phyloP scores from a whole-genome alignment of 192 early-diverging fungal genomes.

The Lobosporangium transversale region DNA sequence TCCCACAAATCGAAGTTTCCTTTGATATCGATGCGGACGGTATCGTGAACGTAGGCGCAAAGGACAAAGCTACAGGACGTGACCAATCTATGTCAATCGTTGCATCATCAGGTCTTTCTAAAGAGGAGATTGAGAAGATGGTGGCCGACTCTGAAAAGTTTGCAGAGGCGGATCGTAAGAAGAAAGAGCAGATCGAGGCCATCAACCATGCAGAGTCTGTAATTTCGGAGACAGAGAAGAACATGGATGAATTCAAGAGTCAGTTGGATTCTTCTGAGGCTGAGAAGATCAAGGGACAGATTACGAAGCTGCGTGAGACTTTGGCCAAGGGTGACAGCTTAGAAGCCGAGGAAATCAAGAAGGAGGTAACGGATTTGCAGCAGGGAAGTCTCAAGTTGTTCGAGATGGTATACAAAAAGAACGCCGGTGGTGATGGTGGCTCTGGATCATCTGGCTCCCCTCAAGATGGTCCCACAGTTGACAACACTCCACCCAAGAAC shows the following conservation, averaged over 20 bases:
- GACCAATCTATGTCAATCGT: conserved; percentile 98
- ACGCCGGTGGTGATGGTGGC: conserved; percentile 1
- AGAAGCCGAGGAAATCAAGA: conserved; percentile 89
- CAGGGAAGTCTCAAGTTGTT: conserved; percentile 94
- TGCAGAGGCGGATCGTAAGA: conserved; percentile 92
- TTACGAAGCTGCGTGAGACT: conserved; percentile 82
- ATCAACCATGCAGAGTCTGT: conserved; percentile 92
- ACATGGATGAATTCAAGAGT: conserved; percentile 96
- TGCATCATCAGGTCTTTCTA: conserved; percentile 91
- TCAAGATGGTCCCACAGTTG: conserved; percentile 41
- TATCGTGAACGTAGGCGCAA: conserved; percentile 97
- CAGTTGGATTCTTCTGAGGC: conserved; percentile 89
- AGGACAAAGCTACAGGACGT: conserved; percentile 95
- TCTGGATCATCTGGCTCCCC: conserved; percentile 20
- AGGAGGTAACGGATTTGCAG: conserved; percentile 87
- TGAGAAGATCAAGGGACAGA: conserved; percentile 87
- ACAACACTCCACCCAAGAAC: conserved; percentile 51
- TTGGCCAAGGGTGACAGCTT: conserved; percentile 76
- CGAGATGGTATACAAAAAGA: conserved; percentile 96
- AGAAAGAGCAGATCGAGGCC: conserved; percentile 94
- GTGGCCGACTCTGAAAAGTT: conserved; percentile 88
- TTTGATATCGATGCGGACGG: conserved; percentile 99
- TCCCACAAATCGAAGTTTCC: conserved; percentile 97
- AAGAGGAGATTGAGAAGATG: conserved; percentile 98
- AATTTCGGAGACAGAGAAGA: conserved; percentile 94